Percentiles rank a stretch among this genome's conserved stretches.
These are phyloP conservation scores for Fusarium phyllophilum DNA, from an alignment of 2,329 filamentous ascomycete species.

Conservation along the genomic window DNA sequence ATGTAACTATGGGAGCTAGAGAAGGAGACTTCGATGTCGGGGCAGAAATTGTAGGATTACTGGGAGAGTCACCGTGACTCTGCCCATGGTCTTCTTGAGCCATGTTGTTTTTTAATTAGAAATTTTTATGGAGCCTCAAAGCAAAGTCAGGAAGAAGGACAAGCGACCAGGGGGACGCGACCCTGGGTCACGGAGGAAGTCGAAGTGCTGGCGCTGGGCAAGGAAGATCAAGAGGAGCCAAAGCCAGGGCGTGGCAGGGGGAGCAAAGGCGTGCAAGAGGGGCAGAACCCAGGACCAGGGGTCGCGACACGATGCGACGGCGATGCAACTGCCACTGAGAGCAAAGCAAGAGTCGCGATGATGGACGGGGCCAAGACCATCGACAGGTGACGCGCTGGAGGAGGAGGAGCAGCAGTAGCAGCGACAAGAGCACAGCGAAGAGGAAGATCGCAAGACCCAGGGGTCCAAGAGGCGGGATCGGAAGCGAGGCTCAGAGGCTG, in stretches of 20 bases:
- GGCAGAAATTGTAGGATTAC: constrained; percentile 41
- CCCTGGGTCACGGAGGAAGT: constrained; percentile 45
- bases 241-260: constrained; percentile 43
- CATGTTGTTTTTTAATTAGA: constrained; percentile 50
- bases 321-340: constrained; percentile 33
- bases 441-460: constrained; percentile 20
- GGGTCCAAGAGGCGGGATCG: constrained; percentile 34
- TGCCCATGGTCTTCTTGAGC: constrained; percentile 47
- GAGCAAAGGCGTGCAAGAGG: constrained; percentile 37
- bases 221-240: constrained; percentile 42
- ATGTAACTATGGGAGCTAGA: constrained; percentile 38
- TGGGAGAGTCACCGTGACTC: constrained; percentile 45
- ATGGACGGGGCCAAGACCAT: constrained; percentile 36
- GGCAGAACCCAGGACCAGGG: constrained; percentile 41
- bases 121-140: constrained; percentile 52
- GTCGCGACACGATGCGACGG: constrained; percentile 40
- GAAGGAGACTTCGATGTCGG: constrained; percentile 40
- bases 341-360: constrained; percentile 31
- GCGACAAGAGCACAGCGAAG: neutral
- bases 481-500: constrained; percentile 25
- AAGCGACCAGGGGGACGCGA: constrained; percentile 44
- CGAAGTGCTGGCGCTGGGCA: constrained; percentile 41
- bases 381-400: constrained; percentile 24
- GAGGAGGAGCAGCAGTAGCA: neutral
- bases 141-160: constrained; percentile 47